Conservation (phyloP, 805 yeast species). For the Yarrowia sp. region DNA sequence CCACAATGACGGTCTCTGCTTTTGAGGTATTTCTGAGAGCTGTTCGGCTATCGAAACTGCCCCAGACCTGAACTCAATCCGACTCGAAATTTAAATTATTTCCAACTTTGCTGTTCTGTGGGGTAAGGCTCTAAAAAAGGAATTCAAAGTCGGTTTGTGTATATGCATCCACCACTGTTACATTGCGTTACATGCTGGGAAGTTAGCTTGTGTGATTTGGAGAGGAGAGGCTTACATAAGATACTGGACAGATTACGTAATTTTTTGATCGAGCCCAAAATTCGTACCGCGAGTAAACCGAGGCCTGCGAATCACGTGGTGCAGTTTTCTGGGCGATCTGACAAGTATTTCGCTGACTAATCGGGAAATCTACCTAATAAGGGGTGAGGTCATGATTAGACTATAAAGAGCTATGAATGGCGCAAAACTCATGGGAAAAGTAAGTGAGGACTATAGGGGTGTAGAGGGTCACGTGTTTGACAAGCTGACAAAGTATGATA, state of each 20-base stretch:
- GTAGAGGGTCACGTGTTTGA: background rate
- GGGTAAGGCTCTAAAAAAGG: conserved; percentile 2
- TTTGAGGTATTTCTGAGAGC: background rate
- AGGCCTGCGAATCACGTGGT: background rate
- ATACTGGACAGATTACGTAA: background rate
- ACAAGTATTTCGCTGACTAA: background rate
- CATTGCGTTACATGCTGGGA: background rate
- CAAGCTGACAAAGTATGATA: too few species aligned
- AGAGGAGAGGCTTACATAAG: too few species aligned
- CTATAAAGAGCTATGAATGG: background rate
- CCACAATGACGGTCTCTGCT: too few species aligned
- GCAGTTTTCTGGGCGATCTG: background rate
- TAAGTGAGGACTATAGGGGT: background rate
- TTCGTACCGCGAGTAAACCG: background rate
- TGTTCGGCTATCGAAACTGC: conserved; percentile 7
- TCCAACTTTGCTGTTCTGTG: background rate
- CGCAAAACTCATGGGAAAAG: too few species aligned
- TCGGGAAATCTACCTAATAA: background rate
- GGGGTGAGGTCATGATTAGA: background rate
- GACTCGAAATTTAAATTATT: conserved; percentile 6
- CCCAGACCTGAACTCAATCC: background rate
- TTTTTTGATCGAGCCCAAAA: background rate
- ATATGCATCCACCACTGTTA: background rate
- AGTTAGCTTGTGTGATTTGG: too few species aligned
- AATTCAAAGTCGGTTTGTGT: conserved; percentile 18